A percentile compares a stretch with the other conserved stretches of the same genome.
Evolutionary conservation across 306 rosid genomes (phyloP).

Genomic region (Prunus armeniaca): DNA sequence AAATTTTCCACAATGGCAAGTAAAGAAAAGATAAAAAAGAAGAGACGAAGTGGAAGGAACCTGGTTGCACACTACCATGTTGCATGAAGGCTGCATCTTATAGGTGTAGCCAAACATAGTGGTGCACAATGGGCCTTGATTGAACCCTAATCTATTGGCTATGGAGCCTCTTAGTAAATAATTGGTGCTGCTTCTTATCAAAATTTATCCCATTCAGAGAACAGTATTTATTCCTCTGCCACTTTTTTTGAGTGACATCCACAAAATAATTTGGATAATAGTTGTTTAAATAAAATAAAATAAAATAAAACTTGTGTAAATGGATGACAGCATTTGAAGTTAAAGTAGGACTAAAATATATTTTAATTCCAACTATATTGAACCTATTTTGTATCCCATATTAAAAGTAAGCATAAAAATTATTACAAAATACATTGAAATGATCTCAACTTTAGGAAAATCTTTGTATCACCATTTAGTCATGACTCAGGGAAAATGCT

Average conservation of each 20-base stretch:
- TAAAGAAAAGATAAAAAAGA: not conserved
- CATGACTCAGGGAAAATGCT: too few species aligned
- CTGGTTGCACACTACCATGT: not conserved
- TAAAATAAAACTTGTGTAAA: not conserved
- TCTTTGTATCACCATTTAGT: too few species aligned
- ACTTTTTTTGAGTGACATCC: constrained; percentile 11
- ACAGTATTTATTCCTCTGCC: constrained; percentile 46
- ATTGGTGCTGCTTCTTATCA: constrained; percentile 36
- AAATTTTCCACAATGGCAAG: not conserved
- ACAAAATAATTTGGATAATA: not conserved
- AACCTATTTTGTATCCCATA: too few species aligned
- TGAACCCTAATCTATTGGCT: constrained; percentile 37
- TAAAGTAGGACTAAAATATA: not conserved
- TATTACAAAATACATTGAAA: too few species aligned
- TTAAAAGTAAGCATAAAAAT: too few species aligned
- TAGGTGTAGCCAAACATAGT: constrained; percentile 45
- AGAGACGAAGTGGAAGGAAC: not conserved
- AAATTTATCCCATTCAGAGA: constrained; percentile 28
- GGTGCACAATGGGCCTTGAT: constrained; percentile 51
- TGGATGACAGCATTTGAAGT: constrained; percentile 1
- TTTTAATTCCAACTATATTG: not conserved
- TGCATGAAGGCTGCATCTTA: constrained; percentile 52
- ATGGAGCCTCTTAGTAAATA: constrained; percentile 32
- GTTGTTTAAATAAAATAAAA: not conserved
- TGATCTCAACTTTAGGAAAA: too few species aligned